phyloP scores from a whole-genome alignment of 75 land plant species.

The Selaginella moellendorffii region DNA sequence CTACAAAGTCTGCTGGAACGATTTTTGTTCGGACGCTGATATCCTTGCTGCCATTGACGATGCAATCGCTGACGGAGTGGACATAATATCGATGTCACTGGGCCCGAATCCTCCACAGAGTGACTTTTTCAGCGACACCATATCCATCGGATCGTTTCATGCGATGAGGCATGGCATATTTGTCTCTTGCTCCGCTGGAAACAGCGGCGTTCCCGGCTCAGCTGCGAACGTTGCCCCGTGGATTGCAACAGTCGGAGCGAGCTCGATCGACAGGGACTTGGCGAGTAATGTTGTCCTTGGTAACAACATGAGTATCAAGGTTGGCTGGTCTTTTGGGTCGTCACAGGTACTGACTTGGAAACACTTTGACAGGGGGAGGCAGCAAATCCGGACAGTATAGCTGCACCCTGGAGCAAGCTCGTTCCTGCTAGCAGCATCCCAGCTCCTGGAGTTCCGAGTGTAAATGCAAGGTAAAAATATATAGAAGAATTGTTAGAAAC shows the following conservation, averaged over 20 bases:
- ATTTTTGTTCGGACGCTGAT: conserved; percentile 59
- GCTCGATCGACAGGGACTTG: conserved; percentile 13
- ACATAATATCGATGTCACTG: conserved; percentile 28
- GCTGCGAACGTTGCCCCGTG: conserved; percentile 15
- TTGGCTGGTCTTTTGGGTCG: neutral
- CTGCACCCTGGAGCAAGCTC: conserved; percentile 11
- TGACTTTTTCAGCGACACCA: conserved; percentile 6
- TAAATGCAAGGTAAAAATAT: no score
- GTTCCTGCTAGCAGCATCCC: conserved; percentile 38
- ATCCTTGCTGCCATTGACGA: conserved; percentile 77
- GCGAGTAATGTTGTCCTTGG: conserved; percentile 7
- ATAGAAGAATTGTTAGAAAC: neutral
- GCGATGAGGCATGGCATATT: conserved; percentile 15
- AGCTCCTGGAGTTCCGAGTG: conserved; percentile 57
- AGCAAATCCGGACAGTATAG: neutral
- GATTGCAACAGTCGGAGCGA: conserved; percentile 18
- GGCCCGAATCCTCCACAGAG: conserved; percentile 16
- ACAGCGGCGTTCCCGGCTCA: conserved; percentile 12
- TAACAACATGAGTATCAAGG: conserved; percentile 10
- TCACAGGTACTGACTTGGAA: no score
- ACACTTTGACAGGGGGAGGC: conserved; percentile 14
- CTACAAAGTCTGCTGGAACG: conserved; percentile 45
- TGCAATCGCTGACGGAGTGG: conserved; percentile 79
- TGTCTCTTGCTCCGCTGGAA: conserved; percentile 13
- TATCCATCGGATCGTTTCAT: conserved; percentile 18